A percentile compares a stretch with the other conserved stretches of the same genome.
These are phyloP conservation scores for Stenogyne calaminthoides DNA, from an alignment of 305 asterid genomes.

Conservation along the genomic window DNA sequence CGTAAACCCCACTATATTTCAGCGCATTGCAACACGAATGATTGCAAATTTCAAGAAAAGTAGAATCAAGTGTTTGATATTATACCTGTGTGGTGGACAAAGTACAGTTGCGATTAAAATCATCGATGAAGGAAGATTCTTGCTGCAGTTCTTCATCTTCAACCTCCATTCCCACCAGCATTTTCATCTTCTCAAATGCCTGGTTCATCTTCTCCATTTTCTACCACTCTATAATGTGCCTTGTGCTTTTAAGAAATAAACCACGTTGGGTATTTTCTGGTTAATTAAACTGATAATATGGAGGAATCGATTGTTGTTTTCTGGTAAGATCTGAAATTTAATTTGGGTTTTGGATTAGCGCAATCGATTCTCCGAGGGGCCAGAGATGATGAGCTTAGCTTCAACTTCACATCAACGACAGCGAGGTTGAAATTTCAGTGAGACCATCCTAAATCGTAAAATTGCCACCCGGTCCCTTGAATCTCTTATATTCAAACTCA, in stretches of 20 bases:
- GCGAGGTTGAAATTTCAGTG: not conserved
- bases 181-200: conserved; percentile 92
- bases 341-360: conserved; percentile 8
- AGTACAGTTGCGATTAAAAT: conserved; percentile 86
- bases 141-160: conserved; percentile 72
- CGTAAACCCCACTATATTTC: conserved; percentile 19
- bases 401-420: conserved; percentile 21
- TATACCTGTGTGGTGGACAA: conserved; percentile 84
- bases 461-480: not conserved
- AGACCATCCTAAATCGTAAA: not conserved
- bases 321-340: conserved; percentile 35
- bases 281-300: not conserved
- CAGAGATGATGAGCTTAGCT: conserved; percentile 30
- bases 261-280: not conserved
- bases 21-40: not conserved
- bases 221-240: not conserved
- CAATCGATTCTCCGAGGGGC: conserved; percentile 19
- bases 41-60: conserved; percentile 10
- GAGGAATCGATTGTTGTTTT: not conserved
- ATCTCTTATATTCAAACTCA: not conserved
- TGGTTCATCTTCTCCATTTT: conserved; percentile 83
- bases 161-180: conserved; percentile 94
- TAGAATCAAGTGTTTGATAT: not conserved
- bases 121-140: conserved; percentile 72
- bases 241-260: not conserved